These are phyloP conservation scores for Aspergillus calidoustus DNA, from an alignment of 2,329 filamentous ascomycete species.

Conservation along the genomic window DNA sequence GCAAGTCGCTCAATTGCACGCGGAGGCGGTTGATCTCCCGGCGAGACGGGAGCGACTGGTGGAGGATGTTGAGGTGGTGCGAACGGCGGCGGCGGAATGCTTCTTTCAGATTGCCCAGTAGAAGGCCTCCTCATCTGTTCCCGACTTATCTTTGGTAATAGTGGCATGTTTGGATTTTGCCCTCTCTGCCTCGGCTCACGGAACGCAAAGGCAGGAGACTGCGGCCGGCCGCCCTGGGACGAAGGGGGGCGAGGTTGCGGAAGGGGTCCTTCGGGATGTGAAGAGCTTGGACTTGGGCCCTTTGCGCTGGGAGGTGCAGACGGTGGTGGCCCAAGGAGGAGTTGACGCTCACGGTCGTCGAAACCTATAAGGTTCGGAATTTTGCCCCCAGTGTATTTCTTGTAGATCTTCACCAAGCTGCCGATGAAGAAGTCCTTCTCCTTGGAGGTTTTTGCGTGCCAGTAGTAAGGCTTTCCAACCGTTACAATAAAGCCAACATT, in stretches of 20 bases:
- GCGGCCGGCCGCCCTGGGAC: slow-evolving; percentile 32
- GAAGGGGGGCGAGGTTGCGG: slow-evolving; percentile 35
- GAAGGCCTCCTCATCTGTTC: slow-evolving; percentile 46
- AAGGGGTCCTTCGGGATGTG: slow-evolving; percentile 29
- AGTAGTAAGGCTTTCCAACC: slow-evolving; percentile 94
- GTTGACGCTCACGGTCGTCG: slow-evolving; percentile 75
- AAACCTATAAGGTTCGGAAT: slow-evolving; percentile 81
- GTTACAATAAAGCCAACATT: slow-evolving; percentile 85
- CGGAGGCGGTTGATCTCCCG: slow-evolving; percentile 31
- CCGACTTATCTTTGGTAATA: slow-evolving; percentile 41
- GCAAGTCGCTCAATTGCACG: slow-evolving; percentile 30
- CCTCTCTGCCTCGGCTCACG: slow-evolving; percentile 41
- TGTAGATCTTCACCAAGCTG: slow-evolving; percentile 93
- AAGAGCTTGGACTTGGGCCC: slow-evolving; percentile 28
- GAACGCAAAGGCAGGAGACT: slow-evolving; percentile 34
- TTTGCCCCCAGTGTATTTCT: slow-evolving; percentile 91
- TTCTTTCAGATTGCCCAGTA: slow-evolving; percentile 41
- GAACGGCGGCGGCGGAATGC: slow-evolving; percentile 38
- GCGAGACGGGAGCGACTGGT: slow-evolving; percentile 25
- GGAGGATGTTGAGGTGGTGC: slow-evolving; percentile 32
- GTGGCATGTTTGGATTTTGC: neutral
- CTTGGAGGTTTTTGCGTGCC: slow-evolving; percentile 89
- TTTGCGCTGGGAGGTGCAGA: slow-evolving; percentile 24
- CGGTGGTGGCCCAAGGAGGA: slow-evolving; percentile 63
- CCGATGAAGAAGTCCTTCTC: slow-evolving; percentile 99